Evolutionary conservation across 805 yeast genomes (phyloP).

Genomic region (Candida lessepsii): DNA sequence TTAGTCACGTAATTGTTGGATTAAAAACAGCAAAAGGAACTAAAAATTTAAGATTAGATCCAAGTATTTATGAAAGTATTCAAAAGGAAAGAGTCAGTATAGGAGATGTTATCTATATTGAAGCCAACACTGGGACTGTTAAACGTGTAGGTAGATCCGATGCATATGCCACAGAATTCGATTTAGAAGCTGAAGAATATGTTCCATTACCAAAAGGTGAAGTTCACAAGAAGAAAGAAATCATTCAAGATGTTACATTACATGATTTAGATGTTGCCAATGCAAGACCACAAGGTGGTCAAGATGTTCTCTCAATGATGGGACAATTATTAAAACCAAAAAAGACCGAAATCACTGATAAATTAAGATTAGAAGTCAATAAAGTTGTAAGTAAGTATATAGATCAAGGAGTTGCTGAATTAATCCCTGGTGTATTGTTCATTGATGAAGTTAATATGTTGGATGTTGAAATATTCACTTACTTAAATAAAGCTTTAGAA

Average conservation of each 20-base stretch:
- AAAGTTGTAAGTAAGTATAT: slow-evolving; percentile 94
- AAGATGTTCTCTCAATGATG: slow-evolving; percentile 93
- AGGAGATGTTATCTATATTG: slow-evolving; percentile 97
- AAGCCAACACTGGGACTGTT: slow-evolving; percentile 96
- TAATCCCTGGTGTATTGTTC: slow-evolving; percentile 95
- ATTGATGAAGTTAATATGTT: slow-evolving; percentile 99
- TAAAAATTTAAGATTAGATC: slow-evolving; percentile 85
- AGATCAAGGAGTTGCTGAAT: slow-evolving; percentile 97
- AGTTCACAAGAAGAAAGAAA: slow-evolving; percentile 96
- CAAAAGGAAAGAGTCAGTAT: slow-evolving; percentile 92
- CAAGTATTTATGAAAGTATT: slow-evolving; percentile 87
- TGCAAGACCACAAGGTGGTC: slow-evolving; percentile 96
- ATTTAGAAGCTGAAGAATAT: slow-evolving; percentile 96
- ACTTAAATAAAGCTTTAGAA: slow-evolving; percentile 90
- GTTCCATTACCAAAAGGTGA: slow-evolving; percentile 99
- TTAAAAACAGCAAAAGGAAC: slow-evolving; percentile 90
- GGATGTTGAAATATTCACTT: slow-evolving; percentile 94
- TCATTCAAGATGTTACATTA: slow-evolving; percentile 94
- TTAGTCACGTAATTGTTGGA: slow-evolving; percentile 90
- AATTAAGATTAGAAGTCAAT: slow-evolving; percentile 88
- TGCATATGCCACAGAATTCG: slow-evolving; percentile 97
- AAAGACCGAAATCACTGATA: slow-evolving; percentile 96
- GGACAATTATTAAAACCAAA: slow-evolving; percentile 94
- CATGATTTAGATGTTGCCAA: slow-evolving; percentile 97
- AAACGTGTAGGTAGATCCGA: slow-evolving; percentile 98